Evolutionary conservation across 2,329 filamentous ascomycete genomes (phyloP).

Genomic region (Cryphonectria nitschkei): DNA sequence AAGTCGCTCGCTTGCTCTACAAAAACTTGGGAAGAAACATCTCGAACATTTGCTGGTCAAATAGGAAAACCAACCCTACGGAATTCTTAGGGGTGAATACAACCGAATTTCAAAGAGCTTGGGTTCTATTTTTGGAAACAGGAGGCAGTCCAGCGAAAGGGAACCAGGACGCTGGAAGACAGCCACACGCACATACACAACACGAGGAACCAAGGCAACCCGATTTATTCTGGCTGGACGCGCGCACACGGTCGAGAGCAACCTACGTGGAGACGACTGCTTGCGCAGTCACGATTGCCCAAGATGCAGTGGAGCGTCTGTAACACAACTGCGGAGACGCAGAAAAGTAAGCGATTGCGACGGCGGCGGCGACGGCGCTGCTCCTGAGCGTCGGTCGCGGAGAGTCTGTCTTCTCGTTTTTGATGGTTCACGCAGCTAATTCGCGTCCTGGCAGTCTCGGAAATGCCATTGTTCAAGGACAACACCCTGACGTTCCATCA

Average conservation of each 20-base stretch:
- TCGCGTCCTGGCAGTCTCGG: constrained; percentile 45
- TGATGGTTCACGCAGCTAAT: constrained; percentile 38
- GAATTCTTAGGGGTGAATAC: background rate
- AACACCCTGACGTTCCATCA: constrained; percentile 55
- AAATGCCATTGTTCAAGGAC: constrained; percentile 49
- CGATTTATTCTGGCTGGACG: background rate
- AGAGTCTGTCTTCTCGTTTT: constrained; percentile 3
- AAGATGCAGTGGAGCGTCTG: constrained; percentile 26
- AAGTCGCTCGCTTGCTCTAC: background rate
- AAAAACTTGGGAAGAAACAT: background rate
- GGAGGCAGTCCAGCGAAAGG: background rate
- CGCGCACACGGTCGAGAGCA: constrained; percentile 12
- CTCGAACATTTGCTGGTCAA: constrained; percentile 3
- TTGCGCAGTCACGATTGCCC: constrained; percentile 14
- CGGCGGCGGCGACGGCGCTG: background rate
- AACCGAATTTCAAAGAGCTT: constrained; percentile 7
- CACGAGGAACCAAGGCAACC: background rate
- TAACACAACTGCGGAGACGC: constrained; percentile 28
- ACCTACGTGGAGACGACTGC: constrained; percentile 16
- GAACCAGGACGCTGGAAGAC: background rate
- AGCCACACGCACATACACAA: background rate
- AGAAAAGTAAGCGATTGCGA: constrained; percentile 32
- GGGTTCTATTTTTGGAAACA: constrained; percentile 9
- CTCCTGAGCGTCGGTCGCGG: background rate
- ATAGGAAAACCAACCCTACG: background rate